These are phyloP conservation scores for Globisporangium cederbergense DNA, from an alignment of 352 stramenopile genomes.

Conservation along the genomic window DNA sequence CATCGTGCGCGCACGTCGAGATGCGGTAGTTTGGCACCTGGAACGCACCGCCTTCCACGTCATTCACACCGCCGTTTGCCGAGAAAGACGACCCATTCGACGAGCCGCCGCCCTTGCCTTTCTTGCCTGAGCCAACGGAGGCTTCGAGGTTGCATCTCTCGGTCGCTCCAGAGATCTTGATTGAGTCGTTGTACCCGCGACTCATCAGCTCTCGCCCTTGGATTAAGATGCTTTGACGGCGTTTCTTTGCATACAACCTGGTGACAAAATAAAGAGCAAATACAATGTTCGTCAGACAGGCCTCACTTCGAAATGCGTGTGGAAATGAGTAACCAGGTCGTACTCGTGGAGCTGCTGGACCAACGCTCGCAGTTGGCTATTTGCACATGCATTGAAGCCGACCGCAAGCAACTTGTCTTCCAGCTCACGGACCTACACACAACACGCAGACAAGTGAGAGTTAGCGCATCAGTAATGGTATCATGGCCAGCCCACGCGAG, in stretches of 20 bases:
- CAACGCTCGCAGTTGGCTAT: conserved; percentile 57
- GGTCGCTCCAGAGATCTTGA: conserved; percentile 43
- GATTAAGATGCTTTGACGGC: conserved; percentile 54
- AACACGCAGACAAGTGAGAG: background rate
- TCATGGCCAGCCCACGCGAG: background rate
- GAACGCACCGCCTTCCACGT: conserved; percentile 54
- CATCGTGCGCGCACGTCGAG: conserved; percentile 45
- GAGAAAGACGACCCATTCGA: conserved; percentile 6
- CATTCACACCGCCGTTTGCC: conserved; percentile 18
- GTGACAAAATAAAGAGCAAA: background rate
- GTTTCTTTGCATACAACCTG: conserved; percentile 71
- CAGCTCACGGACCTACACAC: conserved; percentile 39
- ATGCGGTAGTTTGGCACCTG: conserved; percentile 64
- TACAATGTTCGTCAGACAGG: background rate
- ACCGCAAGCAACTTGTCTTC: conserved; percentile 45
- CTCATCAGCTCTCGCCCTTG: conserved; percentile 51
- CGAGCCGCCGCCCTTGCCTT: conserved; percentile 21
- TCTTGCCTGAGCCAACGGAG: conserved; percentile 33
- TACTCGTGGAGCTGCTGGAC: conserved; percentile 63
- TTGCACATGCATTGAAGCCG: conserved; percentile 44
- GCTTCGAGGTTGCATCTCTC: conserved; percentile 58
- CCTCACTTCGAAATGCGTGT: background rate
- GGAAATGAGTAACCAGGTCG: background rate
- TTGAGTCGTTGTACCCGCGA: conserved; percentile 55
- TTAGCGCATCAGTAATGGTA: background rate